phyloP scores from a whole-genome alignment of 2,329 filamentous ascomycete species.

The Ophiostoma ulmi region DNA sequence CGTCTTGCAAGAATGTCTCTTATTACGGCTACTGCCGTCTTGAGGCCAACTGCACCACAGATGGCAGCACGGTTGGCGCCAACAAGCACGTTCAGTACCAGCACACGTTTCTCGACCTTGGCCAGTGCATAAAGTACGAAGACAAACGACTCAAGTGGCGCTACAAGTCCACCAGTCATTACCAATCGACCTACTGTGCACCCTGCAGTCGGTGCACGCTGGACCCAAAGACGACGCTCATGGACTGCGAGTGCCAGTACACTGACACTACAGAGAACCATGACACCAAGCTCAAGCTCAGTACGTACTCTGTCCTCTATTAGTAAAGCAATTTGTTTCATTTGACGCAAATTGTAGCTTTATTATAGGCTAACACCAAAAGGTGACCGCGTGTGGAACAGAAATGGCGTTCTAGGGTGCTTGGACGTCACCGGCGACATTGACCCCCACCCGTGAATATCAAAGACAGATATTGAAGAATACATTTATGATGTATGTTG shows the following conservation, averaged over 20 bases:
- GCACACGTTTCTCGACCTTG: slow-evolving; percentile 24
- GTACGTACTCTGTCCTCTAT: not conserved
- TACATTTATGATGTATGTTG: not conserved
- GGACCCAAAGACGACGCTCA: slow-evolving; percentile 9
- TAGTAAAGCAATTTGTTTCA: not conserved
- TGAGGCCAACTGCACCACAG: slow-evolving; percentile 23
- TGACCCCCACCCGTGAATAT: not conserved
- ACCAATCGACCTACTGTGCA: slow-evolving; percentile 21
- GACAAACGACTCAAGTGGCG: slow-evolving; percentile 19
- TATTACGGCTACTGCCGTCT: slow-evolving; percentile 27
- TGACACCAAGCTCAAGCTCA: not conserved
- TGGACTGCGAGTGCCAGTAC: slow-evolving; percentile 12
- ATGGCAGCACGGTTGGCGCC: slow-evolving; percentile 15
- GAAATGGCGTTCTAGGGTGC: slow-evolving; percentile 7
- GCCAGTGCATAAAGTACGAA: slow-evolving; percentile 25
- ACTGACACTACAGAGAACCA: not conserved
- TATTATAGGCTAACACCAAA: not conserved
- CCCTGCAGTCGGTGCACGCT: slow-evolving; percentile 26
- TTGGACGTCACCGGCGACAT: not conserved
- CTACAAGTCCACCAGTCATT: slow-evolving; percentile 17
- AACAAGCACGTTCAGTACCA: slow-evolving; percentile 12
- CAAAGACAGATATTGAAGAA: no score
- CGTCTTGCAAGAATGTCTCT: slow-evolving; percentile 21
- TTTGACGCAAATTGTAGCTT: not conserved
- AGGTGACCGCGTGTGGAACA: slow-evolving; percentile 11